Percentiles rank a stretch among this genome's conserved stretches.
Evolutionary conservation across 1,139 yeast species (phyloP).

Genomic region (Candida freyschussii): DNA sequence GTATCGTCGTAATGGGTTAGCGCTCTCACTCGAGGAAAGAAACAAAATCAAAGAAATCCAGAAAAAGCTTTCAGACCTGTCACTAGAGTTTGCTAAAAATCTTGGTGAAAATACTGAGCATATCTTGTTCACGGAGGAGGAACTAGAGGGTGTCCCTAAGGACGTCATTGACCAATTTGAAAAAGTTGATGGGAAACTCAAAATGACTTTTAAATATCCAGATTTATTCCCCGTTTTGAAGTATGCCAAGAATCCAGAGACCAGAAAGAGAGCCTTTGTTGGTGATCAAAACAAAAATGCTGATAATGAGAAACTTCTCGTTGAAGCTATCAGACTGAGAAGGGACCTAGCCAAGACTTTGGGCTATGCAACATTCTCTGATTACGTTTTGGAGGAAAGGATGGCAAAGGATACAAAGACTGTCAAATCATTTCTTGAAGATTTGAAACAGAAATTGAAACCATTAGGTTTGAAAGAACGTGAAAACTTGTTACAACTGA

Average conservation of each 20-base stretch:
- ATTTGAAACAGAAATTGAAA: constrained; percentile 50
- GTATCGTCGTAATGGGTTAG: constrained; percentile 65
- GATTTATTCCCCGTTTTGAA: constrained; percentile 74
- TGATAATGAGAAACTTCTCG: constrained; percentile 54
- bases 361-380: constrained; percentile 66
- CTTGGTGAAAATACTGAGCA: constrained; percentile 67
- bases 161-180: constrained; percentile 57
- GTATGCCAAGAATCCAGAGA: constrained; percentile 56
- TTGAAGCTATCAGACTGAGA: constrained; percentile 56
- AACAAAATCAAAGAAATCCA: constrained; percentile 52
- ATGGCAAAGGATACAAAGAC: constrained; percentile 68
- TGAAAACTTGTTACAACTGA: constrained; percentile 43
- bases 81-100: constrained; percentile 56
- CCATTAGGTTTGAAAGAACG: constrained; percentile 59
- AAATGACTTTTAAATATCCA: constrained; percentile 78
- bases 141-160: constrained; percentile 70
- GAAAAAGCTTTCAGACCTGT: constrained; percentile 52
- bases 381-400: constrained; percentile 65
- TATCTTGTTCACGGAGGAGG: constrained; percentile 53
- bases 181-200: constrained; percentile 41
- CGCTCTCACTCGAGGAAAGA: constrained; percentile 49
- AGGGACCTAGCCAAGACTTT: constrained; percentile 55
- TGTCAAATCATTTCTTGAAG: constrained; percentile 57
- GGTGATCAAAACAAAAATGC: constrained; percentile 66
- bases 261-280: constrained; percentile 59